Evolutionary conservation across 352 stramenopile species (phyloP).

Genomic region (Phytophthora chlamydospora): DNA sequence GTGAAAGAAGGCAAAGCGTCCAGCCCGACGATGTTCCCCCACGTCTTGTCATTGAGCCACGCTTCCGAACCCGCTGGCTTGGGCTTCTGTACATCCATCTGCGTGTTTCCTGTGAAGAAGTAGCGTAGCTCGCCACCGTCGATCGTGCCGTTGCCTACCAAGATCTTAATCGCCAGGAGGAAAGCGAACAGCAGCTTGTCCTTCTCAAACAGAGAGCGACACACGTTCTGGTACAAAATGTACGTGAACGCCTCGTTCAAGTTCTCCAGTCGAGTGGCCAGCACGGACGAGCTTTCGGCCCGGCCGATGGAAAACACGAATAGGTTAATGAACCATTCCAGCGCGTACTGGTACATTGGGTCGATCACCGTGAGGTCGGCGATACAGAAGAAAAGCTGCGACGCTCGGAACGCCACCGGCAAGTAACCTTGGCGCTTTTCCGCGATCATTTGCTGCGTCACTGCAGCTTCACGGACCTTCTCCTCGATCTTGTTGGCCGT

Average conservation of each 20-base stretch:
- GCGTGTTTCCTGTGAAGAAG: slow-evolving; percentile 93
- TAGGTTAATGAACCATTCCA: slow-evolving; percentile 96
- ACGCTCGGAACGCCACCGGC: slow-evolving; percentile 90
- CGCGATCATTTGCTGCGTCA: slow-evolving; percentile 93
- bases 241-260: slow-evolving; percentile 96
- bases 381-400: slow-evolving; percentile 96
- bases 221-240: slow-evolving; percentile 96
- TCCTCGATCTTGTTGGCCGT: slow-evolving; percentile 95
- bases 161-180: slow-evolving; percentile 92
- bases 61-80: slow-evolving; percentile 60
- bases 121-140: slow-evolving; percentile 85
- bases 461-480: slow-evolving; percentile 92
- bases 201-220: slow-evolving; percentile 95
- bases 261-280: slow-evolving; percentile 86
- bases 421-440: slow-evolving; percentile 92
- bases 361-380: slow-evolving; percentile 93
- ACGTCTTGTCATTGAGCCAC: slow-evolving; percentile 92
- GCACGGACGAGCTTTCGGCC: slow-evolving; percentile 71
- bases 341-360: slow-evolving; percentile 97
- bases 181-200: slow-evolving; percentile 97
- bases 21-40: slow-evolving; percentile 87
- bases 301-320: slow-evolving; percentile 93
- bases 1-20: slow-evolving; percentile 59
- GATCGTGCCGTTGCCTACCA: slow-evolving; percentile 83
- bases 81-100: slow-evolving; percentile 87